Evolutionary conservation across 148 eudicot genomes (phyloP).

Genomic region (Rhododendron mucronatum): DNA sequence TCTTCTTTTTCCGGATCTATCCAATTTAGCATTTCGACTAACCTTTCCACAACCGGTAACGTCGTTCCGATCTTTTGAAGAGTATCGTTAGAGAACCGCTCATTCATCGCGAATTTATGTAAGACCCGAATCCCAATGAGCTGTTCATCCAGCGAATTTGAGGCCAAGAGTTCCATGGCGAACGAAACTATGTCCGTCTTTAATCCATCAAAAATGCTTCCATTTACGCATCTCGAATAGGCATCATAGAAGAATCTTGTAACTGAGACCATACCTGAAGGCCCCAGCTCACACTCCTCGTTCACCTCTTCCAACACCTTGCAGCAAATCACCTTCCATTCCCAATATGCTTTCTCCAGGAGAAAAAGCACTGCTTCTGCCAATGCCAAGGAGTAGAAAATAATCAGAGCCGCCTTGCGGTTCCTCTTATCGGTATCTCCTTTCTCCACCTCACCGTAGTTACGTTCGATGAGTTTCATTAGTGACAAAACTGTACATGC

Average conservation of each 20-base stretch:
- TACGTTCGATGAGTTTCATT: constrained; percentile 51
- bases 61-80: constrained; percentile 73
- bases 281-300: constrained; percentile 61
- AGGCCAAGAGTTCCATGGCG: constrained; percentile 63
- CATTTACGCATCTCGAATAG: constrained; percentile 65
- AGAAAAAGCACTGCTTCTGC: constrained; percentile 79
- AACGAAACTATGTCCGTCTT: constrained; percentile 88
- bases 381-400: constrained; percentile 75
- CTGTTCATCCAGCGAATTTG: constrained; percentile 64
- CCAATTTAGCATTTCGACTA: constrained; percentile 85
- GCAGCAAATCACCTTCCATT: constrained; percentile 43
- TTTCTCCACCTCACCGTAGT: constrained; percentile 53
- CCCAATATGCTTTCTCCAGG: constrained; percentile 83
- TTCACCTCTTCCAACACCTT: constrained; percentile 47
- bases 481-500: constrained; percentile 65
- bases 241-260: constrained; percentile 35
- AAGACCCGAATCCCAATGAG: constrained; percentile 62
- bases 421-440: constrained; percentile 61
- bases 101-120: constrained; percentile 31
- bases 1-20: constrained; percentile 59
- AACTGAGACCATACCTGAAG: constrained; percentile 50
- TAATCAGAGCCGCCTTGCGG: constrained; percentile 52
- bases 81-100: constrained; percentile 50
- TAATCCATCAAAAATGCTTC: constrained; percentile 76
- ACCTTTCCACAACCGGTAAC: constrained; percentile 51